A percentile compares a stretch with the other conserved stretches of the same genome.
phyloP scores from a whole-genome alignment of 495 filamentous ascomycete species.

The Neurospora intermedia region DNA sequence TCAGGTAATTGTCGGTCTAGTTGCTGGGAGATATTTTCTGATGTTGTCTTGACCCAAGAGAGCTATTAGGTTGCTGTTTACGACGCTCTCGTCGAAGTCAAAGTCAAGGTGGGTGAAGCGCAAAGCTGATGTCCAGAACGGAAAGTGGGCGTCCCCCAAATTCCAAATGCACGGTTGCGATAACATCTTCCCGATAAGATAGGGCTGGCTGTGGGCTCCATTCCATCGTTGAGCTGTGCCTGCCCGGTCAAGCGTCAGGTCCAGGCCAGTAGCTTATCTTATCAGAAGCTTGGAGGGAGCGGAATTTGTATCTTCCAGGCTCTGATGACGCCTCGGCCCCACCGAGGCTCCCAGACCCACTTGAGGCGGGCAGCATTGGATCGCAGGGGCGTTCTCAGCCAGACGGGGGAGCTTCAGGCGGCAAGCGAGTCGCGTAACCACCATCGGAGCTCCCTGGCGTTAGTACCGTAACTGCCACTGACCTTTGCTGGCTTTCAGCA shows the following conservation, averaged over 20 bases:
- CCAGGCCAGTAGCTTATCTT: neutral
- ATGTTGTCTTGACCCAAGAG: neutral
- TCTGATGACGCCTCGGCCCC: neutral
- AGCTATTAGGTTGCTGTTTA: too few relatives aligned
- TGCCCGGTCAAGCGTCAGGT: neutral
- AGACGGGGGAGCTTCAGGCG: conserved; percentile 18
- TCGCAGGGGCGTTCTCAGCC: neutral
- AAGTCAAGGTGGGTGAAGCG: neutral
- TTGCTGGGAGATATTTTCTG: neutral
- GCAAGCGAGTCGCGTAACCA: conserved; percentile 34
- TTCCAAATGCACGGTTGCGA: neutral
- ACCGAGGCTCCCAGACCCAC: neutral
- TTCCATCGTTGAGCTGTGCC: neutral
- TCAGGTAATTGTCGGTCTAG: neutral
- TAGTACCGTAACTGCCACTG: conserved; percentile 4
- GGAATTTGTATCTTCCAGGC: conserved; percentile 1
- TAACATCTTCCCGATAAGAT: conserved; percentile 6
- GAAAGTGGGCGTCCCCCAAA: conserved; percentile 3
- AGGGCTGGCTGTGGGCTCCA: neutral
- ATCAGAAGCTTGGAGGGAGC: neutral
- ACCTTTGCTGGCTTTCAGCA: conserved; percentile 3
- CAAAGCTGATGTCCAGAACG: neutral
- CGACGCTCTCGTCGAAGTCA: neutral
- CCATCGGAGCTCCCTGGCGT: neutral
- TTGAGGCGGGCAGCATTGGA: neutral